Conservation (phyloP, 2,329 filamentous ascomycete genomes). For the Ceratocystis diversiconidia region DNA sequence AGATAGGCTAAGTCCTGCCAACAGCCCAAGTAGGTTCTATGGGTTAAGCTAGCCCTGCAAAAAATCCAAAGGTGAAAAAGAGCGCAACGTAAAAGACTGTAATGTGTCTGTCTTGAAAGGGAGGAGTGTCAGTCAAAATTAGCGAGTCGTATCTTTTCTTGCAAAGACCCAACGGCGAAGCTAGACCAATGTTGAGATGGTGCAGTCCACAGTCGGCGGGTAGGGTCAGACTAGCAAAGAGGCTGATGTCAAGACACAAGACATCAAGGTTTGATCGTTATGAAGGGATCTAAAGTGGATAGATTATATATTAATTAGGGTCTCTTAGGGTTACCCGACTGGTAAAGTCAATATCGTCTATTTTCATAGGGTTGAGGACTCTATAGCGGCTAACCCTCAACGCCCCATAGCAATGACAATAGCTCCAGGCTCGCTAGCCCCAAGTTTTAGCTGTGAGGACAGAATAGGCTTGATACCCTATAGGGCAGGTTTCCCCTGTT, state of each 20-base stretch:
- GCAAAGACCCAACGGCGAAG: neutral
- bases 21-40: neutral
- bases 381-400: neutral
- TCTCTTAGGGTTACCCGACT: neutral
- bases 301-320: neutral
- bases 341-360: neutral
- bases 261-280: neutral
- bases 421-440: too few species aligned
- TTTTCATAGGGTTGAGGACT: neutral
- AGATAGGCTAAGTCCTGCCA: neutral
- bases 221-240: neutral
- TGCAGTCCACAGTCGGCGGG: neutral
- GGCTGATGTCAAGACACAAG: slow-evolving; percentile 1
- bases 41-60: neutral
- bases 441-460: neutral
- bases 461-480: neutral
- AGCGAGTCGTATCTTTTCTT: neutral
- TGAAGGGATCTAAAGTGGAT: neutral
- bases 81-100: neutral
- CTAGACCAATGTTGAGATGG: slow-evolving; percentile 5
- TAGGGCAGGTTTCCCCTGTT: neutral
- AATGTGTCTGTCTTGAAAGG: neutral
- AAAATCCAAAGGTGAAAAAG: neutral
- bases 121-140: neutral
- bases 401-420: neutral